These are phyloP conservation scores for Chaetomiaceae sp. DNA, from an alignment of 2,329 filamentous ascomycete genomes.

Conservation along the genomic window DNA sequence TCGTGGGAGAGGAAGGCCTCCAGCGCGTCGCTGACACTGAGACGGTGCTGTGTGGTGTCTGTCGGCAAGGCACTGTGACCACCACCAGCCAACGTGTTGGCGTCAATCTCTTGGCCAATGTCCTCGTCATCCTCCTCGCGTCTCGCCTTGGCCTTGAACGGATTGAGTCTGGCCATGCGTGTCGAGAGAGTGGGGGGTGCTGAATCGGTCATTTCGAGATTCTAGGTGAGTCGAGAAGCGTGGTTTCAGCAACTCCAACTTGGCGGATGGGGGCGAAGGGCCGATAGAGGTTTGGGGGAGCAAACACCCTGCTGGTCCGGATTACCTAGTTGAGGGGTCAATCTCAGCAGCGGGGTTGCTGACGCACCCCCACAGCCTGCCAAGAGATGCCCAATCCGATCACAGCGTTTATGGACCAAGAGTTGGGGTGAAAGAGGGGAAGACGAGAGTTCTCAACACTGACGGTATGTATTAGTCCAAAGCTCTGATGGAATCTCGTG, in stretches of 20 bases:
- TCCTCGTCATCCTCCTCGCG: constrained; percentile 47
- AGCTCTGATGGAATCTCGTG: no score
- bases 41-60: constrained; percentile 45
- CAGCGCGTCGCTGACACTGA: constrained; percentile 57
- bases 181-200: constrained; percentile 1
- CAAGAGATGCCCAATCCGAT: background rate
- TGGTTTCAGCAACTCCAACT: no score
- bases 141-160: constrained; percentile 31
- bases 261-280: no score
- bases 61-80: constrained; percentile 49
- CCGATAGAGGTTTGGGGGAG: background rate
- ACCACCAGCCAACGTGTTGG: constrained; percentile 52
- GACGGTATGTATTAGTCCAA: no score
- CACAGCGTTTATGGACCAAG: no score
- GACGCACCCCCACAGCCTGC: background rate
- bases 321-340: background rate
- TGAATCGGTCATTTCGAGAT: constrained; percentile 10
- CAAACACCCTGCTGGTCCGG: background rate
- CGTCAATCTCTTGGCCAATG: constrained; percentile 43
- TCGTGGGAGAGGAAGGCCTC: constrained; percentile 52
- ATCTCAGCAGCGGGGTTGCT: background rate
- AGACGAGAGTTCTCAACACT: no score
- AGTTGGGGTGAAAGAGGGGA: no score
- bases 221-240: no score
- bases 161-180: constrained; percentile 32